Conservation (phyloP, 371 early-diverging fungal genomes). For the Syncephalastrum sp. region DNA sequence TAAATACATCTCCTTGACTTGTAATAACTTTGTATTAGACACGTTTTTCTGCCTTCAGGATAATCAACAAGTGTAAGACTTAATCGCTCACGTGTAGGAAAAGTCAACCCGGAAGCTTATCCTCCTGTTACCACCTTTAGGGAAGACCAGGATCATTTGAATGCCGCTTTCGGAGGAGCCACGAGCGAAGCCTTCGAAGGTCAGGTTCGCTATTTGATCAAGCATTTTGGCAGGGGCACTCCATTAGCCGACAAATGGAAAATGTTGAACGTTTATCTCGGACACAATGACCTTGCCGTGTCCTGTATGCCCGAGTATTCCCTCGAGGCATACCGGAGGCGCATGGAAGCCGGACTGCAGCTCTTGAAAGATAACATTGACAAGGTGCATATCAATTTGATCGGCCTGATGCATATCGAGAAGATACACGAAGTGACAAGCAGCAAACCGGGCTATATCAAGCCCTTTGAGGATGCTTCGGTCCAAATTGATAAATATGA, state of each 20-base stretch:
- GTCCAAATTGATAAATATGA: slow-evolving; percentile 26
- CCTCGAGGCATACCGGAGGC: neutral
- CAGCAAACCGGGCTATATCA: slow-evolving; percentile 22
- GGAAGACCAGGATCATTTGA: slow-evolving; percentile 9
- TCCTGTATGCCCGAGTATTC: slow-evolving; percentile 21
- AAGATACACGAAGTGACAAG: slow-evolving; percentile 11
- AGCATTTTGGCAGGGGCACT: slow-evolving; percentile 17
- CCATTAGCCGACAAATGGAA: slow-evolving; percentile 21
- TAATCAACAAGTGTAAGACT: too few species aligned
- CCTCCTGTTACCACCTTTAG: neutral
- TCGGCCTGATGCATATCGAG: slow-evolving; percentile 20
- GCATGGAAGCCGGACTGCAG: slow-evolving; percentile 8
- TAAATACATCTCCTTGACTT: too few species aligned
- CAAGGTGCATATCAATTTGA: slow-evolving; percentile 13
- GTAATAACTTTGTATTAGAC: too few species aligned
- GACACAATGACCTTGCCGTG: slow-evolving; percentile 25
- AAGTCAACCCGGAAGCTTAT: too few species aligned
- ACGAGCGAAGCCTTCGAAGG: slow-evolving; percentile 18
- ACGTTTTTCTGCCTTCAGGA: too few species aligned
- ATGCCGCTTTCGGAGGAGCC: slow-evolving; percentile 22
- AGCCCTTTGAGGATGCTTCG: slow-evolving; percentile 17
- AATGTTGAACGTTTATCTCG: slow-evolving; percentile 28
- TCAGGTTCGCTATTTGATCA: slow-evolving; percentile 24
- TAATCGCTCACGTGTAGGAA: too few species aligned
- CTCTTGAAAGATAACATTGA: slow-evolving; percentile 10